Evolutionary conservation across 176 grass and related monocot species (phyloP).

Genomic region (Zoysia japonica): DNA sequence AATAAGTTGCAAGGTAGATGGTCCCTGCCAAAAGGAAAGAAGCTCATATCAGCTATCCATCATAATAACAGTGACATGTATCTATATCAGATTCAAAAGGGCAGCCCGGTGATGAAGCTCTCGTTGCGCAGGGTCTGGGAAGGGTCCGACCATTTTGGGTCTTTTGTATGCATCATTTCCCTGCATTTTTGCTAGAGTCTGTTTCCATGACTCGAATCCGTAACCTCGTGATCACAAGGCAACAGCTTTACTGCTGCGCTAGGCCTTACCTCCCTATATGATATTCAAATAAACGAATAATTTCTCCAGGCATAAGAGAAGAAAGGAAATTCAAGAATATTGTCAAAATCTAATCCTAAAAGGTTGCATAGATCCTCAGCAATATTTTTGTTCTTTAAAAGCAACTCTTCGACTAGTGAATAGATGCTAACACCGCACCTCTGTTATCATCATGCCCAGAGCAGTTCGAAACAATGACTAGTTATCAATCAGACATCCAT

Average conservation of each 20-base stretch:
- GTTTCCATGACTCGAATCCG: too few relatives aligned
- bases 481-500: too few relatives aligned
- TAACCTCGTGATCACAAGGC: too few relatives aligned
- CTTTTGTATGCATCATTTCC: too few relatives aligned
- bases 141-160: too few relatives aligned
- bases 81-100: constrained; percentile 1
- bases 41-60: constrained; percentile 27
- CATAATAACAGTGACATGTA: constrained; percentile 8
- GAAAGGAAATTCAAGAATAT: neutral
- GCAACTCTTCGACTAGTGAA: neutral
- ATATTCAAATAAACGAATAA: constrained; percentile 2
- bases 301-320: neutral
- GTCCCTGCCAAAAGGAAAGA: constrained; percentile 20
- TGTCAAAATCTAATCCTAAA: constrained; percentile 25
- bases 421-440: neutral
- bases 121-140: too few relatives aligned
- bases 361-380: neutral
- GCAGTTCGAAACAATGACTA: too few relatives aligned
- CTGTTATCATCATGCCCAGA: too few relatives aligned
- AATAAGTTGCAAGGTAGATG: constrained; percentile 41
- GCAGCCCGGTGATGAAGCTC: too few relatives aligned
- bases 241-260: too few relatives aligned
- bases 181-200: too few relatives aligned
- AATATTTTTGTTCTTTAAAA: neutral
- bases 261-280: neutral